phyloP scores from a whole-genome alignment of 1,139 yeast genomes.

The Casaregolazyma suthepensis region DNA sequence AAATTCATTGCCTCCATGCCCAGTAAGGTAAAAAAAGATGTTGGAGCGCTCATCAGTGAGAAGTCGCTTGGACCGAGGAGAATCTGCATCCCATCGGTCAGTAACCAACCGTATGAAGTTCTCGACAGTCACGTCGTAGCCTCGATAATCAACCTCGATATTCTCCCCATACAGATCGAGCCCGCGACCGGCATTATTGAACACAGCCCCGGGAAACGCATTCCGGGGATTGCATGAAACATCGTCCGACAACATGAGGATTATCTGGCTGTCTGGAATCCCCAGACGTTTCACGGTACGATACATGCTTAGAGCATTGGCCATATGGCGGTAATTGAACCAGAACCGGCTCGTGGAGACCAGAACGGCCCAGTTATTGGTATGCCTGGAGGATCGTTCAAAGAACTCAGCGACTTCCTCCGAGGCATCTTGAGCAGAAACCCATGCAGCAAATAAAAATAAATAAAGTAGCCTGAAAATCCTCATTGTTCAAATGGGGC shows the following conservation, averaged over 20 bases:
- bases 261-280: conserved; percentile 95
- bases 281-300: conserved; percentile 93
- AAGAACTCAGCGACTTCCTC: conserved; percentile 4
- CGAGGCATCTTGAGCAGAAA: not conserved
- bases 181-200: conserved; percentile 90
- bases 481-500: not conserved
- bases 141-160: conserved; percentile 94
- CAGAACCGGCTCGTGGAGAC: conserved; percentile 95
- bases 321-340: conserved; percentile 98
- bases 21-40: conserved; percentile 91
- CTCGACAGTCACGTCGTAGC: conserved; percentile 97
- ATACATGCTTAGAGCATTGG: conserved; percentile 88
- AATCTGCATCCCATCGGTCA: conserved; percentile 91
- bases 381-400: conserved; percentile 17
- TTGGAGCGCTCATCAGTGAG: conserved; percentile 92
- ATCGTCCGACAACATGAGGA: conserved; percentile 92
- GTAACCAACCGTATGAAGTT: conserved; percentile 84
- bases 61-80: conserved; percentile 85
- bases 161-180: conserved; percentile 90
- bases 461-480: not conserved
- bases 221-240: conserved; percentile 96
- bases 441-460: not conserved
- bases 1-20: conserved; percentile 98
- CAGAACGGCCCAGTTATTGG: conserved; percentile 57
- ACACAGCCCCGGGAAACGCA: conserved; percentile 93